Evolutionary conservation across 179 eudicot genomes (phyloP).

Genomic region (Kewa caespitosa): DNA sequence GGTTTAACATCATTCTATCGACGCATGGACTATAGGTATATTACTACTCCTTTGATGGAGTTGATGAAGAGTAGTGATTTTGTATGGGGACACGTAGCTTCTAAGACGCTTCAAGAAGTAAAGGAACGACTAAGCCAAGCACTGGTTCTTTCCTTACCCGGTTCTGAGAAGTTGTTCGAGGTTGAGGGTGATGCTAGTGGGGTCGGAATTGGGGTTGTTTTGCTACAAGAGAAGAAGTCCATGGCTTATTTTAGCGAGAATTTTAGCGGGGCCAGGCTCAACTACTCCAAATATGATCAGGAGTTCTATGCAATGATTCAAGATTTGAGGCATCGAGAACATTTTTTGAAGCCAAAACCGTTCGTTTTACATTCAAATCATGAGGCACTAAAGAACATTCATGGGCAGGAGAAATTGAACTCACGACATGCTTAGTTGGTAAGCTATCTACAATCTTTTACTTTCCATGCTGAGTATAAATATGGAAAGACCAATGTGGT

Average conservation of each 20-base stretch:
- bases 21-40: background rate
- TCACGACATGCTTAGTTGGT: background rate
- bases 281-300: background rate
- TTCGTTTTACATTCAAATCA: background rate
- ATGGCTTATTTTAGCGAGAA: background rate
- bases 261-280: background rate
- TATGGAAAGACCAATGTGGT: background rate
- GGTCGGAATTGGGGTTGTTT: background rate
- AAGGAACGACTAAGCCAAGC: background rate
- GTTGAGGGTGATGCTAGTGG: background rate
- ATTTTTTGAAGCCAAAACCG: background rate
- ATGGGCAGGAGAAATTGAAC: background rate
- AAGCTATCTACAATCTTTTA: background rate
- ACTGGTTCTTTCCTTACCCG: background rate
- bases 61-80: background rate
- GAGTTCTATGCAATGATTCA: background rate
- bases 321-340: background rate
- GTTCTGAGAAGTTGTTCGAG: background rate
- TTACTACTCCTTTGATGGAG: background rate
- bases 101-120: background rate
- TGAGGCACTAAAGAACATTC: background rate
- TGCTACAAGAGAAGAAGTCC: background rate
- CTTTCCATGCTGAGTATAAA: background rate
- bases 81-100: background rate
- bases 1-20: background rate